Evolutionary conservation across 2,329 filamentous ascomycete species (phyloP).

Genomic region (Ramichloridium luteum): DNA sequence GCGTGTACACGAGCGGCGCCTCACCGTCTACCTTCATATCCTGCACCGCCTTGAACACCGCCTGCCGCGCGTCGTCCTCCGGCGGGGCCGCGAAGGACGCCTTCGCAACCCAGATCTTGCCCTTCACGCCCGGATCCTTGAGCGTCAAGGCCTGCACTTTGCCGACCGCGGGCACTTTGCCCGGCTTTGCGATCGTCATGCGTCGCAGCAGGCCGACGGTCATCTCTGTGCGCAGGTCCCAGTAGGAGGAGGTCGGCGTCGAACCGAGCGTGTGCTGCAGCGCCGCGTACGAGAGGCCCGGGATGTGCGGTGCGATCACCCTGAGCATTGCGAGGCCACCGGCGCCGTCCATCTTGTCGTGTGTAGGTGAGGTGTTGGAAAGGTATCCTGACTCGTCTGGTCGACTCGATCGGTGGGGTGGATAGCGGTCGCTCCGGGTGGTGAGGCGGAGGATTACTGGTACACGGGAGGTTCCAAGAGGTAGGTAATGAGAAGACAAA

Average conservation of each 20-base stretch:
- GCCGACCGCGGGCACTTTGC: constrained; percentile 41
- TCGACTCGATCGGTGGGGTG: too few relatives aligned
- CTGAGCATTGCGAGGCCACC: constrained; percentile 15
- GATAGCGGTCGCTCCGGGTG: too few relatives aligned
- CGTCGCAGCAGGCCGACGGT: constrained; percentile 60
- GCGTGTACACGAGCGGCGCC: constrained; percentile 26
- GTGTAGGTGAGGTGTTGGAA: too few relatives aligned
- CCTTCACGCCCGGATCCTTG: constrained; percentile 58
- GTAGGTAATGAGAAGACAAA: too few relatives aligned
- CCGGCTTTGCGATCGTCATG: constrained; percentile 34
- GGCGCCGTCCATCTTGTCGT: constrained; percentile 1
- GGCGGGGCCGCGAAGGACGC: constrained; percentile 49
- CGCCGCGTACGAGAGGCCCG: constrained; percentile 49
- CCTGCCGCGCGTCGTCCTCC: constrained; percentile 31
- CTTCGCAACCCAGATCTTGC: constrained; percentile 68
- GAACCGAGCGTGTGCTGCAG: constrained; percentile 53
- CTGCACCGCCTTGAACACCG: constrained; percentile 41
- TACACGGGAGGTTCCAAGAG: too few relatives aligned
- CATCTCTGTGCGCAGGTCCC: constrained; percentile 65
- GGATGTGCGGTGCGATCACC: constrained; percentile 44
- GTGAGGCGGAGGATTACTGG: too few relatives aligned
- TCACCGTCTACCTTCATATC: constrained; percentile 41
- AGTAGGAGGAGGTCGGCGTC: constrained; percentile 60
- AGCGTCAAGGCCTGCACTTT: constrained; percentile 52
- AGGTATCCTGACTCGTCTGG: too few relatives aligned